Percentiles rank a stretch among this genome's conserved stretches.
Evolutionary conservation across 2,329 filamentous ascomycete genomes (phyloP).

Genomic region (Bipolaris victoriae): DNA sequence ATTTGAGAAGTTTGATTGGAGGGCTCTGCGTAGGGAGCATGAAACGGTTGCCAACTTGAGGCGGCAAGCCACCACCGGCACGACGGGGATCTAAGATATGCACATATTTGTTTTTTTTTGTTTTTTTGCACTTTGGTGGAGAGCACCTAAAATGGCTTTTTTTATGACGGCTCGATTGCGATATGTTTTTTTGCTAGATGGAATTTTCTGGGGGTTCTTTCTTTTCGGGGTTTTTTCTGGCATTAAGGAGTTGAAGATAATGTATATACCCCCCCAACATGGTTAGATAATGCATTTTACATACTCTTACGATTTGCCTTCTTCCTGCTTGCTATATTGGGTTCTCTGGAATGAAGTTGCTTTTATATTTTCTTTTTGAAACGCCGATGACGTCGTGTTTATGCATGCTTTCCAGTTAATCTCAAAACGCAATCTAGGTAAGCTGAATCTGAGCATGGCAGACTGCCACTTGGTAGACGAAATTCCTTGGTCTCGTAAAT

Average conservation of each 20-base stretch:
- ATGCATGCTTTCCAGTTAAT: not conserved
- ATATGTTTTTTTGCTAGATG: not conserved
- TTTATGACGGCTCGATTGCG: not conserved
- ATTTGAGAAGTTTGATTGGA: slow-evolving; percentile 45
- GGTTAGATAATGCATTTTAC: not conserved
- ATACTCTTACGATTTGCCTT: no score
- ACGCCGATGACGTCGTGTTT: not conserved
- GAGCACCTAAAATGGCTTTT: no score
- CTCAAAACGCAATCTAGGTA: no score
- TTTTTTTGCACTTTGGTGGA: no score
- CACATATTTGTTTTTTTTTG: no score
- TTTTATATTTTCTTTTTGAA: not conserved
- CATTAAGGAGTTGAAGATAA: not conserved
- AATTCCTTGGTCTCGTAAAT: no score
- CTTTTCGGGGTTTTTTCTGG: not conserved
- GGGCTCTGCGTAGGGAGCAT: slow-evolving; percentile 39
- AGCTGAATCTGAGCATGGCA: no score
- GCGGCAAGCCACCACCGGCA: not conserved
- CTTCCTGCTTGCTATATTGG: no score
- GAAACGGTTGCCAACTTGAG: slow-evolving; percentile 19
- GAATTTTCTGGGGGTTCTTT: not conserved
- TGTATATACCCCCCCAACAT: slow-evolving; percentile 1
- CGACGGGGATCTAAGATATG: not conserved
- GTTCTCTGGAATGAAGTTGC: no score
- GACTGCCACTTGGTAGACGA: no score